Percentiles rank a stretch among this genome's conserved stretches.
These are phyloP conservation scores for Polyporus arcularius DNA, from an alignment of 768 basidiomycete species.

Conservation along the genomic window DNA sequence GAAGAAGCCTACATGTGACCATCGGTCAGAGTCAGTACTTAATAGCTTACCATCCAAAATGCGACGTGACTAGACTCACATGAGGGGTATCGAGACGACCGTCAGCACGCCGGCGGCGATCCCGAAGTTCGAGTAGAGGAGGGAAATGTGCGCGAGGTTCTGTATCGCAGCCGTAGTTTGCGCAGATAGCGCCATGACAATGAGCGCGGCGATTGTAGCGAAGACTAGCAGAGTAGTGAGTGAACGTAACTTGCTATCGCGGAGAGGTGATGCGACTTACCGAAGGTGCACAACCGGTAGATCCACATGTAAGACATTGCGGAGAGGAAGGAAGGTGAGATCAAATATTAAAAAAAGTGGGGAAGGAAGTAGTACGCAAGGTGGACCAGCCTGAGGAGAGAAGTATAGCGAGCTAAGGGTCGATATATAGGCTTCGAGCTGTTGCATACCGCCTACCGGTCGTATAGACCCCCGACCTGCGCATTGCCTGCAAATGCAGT, in stretches of 20 bases:
- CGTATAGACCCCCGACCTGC: too few species aligned
- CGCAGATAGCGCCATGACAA: constrained; percentile 7
- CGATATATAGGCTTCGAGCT: too few species aligned
- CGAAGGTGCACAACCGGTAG: constrained; percentile 7
- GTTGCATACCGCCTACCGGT: too few species aligned
- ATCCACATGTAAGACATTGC: constrained; percentile 10
- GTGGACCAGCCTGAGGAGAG: too few species aligned
- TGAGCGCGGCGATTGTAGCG: not conserved
- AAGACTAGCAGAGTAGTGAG: not conserved
- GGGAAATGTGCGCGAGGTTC: not conserved
- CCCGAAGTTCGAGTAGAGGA: constrained; percentile 3
- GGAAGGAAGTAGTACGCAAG: too few species aligned
- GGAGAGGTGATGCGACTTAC: not conserved
- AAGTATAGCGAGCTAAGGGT: too few species aligned
- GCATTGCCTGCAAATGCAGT: too few species aligned
- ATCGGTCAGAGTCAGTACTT: not conserved
- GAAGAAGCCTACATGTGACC: not conserved
- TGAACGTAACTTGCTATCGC: not conserved
- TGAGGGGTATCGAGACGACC: too few species aligned
- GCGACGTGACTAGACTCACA: too few species aligned
- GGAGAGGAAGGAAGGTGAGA: not conserved
- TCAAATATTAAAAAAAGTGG: too few species aligned
- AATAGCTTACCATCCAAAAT: not conserved
- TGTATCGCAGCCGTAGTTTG: constrained; percentile 7
- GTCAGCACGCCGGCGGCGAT: too few species aligned